Evolutionary conservation across 257 asterid genomes (phyloP), one percentile per base, ranked within the genome.

Genomic region (Cinchona pubescens): DNA sequence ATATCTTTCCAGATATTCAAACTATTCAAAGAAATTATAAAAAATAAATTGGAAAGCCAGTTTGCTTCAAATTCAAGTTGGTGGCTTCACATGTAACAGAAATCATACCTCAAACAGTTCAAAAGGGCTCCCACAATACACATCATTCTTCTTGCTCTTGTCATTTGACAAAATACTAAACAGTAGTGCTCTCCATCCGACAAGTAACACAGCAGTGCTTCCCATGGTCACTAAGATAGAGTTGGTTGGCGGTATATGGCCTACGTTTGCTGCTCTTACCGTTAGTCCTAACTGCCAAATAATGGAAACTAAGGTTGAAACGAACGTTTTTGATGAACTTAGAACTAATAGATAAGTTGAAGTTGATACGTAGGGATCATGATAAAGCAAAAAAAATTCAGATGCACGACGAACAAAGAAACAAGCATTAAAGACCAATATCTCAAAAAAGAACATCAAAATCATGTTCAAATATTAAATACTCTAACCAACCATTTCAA

Each of bases 221-320:
- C 95, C 98, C 97, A 92, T 87, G 49, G 99, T 89, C 61, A 89
- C 96, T 55, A 88, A 67, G 12, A 90, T 79, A 77, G 90, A 94
- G 82, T 85, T 89, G 73, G 80, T 82, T 18, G 96, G 90, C 27
- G 96, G 99, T 51, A 80, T 49, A 74, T 92, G 97, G 7, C 99
- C 96, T 23, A 83, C 84, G 18, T 90, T 37, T 37, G 72, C 69
- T 21, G 93, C 79, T 79, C 98, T 85, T 86, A 92, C 82, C 35
- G 85, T 23, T 69, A 94, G 38, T 70, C 97, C 98, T 87, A 94
- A 76, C 99, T 94, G 93, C 79, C 78, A 58, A 59, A 21, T 7
- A 55, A 32, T 77, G 77, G 29, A 56, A 66, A 12, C 75, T 32
- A 72, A 30, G 15, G 29, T 29, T 56, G 38, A 65, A 53, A 34